These are phyloP conservation scores for Alternaria panax DNA, from an alignment of 2,329 filamentous ascomycete species.

Conservation along the genomic window DNA sequence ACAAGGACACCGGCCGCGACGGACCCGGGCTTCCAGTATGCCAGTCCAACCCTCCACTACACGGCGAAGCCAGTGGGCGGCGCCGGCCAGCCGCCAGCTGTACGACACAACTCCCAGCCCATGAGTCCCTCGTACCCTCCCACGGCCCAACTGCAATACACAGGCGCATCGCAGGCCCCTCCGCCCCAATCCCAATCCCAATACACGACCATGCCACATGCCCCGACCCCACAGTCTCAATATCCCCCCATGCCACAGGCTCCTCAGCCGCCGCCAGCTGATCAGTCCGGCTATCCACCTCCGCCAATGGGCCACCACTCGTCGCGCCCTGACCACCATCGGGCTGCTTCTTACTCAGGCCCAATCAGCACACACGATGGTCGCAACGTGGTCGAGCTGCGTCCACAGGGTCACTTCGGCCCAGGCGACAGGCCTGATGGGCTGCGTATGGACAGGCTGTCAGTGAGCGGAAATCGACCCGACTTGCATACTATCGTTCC, in stretches of 20 bases:
- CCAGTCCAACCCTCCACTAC: slow-evolving; percentile 53
- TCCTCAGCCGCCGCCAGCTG: slow-evolving; percentile 22
- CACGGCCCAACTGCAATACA: slow-evolving; percentile 15
- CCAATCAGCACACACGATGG: slow-evolving; percentile 34
- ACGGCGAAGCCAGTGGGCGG: slow-evolving; percentile 49
- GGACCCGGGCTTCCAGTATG: slow-evolving; percentile 49
- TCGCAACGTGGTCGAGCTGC: slow-evolving; percentile 53
- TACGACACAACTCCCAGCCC: slow-evolving; percentile 39
- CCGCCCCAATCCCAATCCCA: slow-evolving; percentile 21
- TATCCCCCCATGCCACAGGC: slow-evolving; percentile 38
- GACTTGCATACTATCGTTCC: slow-evolving; percentile 49
- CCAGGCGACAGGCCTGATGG: slow-evolving; percentile 43
- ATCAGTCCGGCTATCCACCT: slow-evolving; percentile 38
- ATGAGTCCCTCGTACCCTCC: slow-evolving; percentile 27
- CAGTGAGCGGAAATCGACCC: slow-evolving; percentile 56
- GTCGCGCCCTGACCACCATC: slow-evolving; percentile 35
- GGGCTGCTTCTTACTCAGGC: slow-evolving; percentile 32
- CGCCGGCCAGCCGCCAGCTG: slow-evolving; percentile 28
- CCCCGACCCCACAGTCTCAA: slow-evolving; percentile 24
- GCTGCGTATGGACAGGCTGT: slow-evolving; percentile 57
- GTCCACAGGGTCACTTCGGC: slow-evolving; percentile 45
- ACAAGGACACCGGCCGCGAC: slow-evolving; percentile 28
- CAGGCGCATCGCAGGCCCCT: slow-evolving; percentile 11
- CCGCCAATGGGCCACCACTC: slow-evolving; percentile 41
- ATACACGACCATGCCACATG: slow-evolving; percentile 36